Evolutionary conservation across 805 yeast genomes (phyloP), one percentile per base, ranked within the genome.

Genomic region (Vanderwaltozyma yarrowii): DNA sequence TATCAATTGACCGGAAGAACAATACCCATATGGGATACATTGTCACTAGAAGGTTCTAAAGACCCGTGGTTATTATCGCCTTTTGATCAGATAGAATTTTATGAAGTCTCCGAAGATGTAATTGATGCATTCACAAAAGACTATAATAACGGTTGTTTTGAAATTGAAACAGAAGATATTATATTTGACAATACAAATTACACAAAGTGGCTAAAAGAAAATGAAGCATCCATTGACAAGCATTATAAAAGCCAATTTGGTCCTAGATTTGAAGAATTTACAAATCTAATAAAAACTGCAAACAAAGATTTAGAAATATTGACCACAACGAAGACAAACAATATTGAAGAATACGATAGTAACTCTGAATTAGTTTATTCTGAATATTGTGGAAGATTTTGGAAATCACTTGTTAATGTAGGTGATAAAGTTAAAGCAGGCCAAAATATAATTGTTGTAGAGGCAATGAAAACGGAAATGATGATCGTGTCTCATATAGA

Each of bases 391-490:
- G 98, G 97, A 39, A 72, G 97, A 49, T 87, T 83, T 71, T 89
- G 98, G 98, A 89, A 92, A 62, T 76, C 94, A 1, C 65, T 87
- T 47, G 94, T 81, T 21, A 64, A 70, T 40, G 88, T 72, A 33
- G 96, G 96, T 18, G 92, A 83, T 50, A 62, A 46, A 5, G 94
- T 89, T 20, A 64, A 67, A 37, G 71, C 64, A 33, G 94, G 88
- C 25, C 89, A 85, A 50, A 86, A 86, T 4, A 68, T 89, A 44
- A 73, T 89, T 47, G 86, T 92, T 29, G 84, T 89, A 38, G 98
- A 89, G 62, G 97, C 98, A 39, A 89, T 89, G 98, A 89, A 89
- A 70, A 92, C 97, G 0, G 98, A 89, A 64, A 89, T 89, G 96
- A 73, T 76, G 36, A 94, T 89, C 26, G 68, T 62, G 38, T 76